Conservation (phyloP, 2,329 filamentous ascomycete genomes). For the Sporothrix globosa region DNA sequence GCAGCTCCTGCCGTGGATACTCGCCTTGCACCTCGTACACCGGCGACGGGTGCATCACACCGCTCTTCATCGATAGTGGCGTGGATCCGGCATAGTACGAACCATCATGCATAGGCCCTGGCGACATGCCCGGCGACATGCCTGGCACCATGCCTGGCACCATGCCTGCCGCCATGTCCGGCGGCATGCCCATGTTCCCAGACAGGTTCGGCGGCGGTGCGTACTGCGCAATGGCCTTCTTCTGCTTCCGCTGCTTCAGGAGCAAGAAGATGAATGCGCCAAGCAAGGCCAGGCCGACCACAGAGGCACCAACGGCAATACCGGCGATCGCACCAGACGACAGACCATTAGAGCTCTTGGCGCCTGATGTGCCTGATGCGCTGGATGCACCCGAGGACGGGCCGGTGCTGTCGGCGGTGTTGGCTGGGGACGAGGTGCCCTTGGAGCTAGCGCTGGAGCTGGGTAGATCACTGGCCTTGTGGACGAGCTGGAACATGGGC, state of each 20-base stretch:
- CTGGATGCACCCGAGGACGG: background rate
- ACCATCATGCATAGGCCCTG: background rate
- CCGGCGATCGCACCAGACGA: constrained; percentile 25
- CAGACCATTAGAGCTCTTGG: constrained; percentile 7
- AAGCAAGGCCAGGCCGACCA: constrained; percentile 17
- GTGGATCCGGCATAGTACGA: background rate
- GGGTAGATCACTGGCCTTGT: constrained; percentile 28
- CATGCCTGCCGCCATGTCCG: background rate
- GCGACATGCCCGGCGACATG: background rate
- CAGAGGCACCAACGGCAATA: constrained; percentile 26
- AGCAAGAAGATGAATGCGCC: constrained; percentile 5
- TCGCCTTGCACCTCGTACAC: constrained; percentile 12
- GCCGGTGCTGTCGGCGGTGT: background rate
- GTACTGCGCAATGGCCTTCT: constrained; percentile 10
- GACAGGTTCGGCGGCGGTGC: constrained; percentile 7
- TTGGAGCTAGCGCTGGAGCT: background rate
- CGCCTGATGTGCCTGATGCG: too few relatives aligned
- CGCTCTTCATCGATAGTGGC: constrained; percentile 13
- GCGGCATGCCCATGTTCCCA: background rate
- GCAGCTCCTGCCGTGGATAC: constrained; percentile 5
- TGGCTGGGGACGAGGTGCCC: background rate
- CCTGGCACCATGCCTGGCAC: background rate
- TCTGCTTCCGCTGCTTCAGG: constrained; percentile 19
- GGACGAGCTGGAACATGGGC: constrained; percentile 43
- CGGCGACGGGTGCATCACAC: constrained; percentile 1